A percentile compares a stretch with the other conserved stretches of the same genome.
Conservation (phyloP, 805 yeast species). For the Sungouiozyma ichnusensis region DNA sequence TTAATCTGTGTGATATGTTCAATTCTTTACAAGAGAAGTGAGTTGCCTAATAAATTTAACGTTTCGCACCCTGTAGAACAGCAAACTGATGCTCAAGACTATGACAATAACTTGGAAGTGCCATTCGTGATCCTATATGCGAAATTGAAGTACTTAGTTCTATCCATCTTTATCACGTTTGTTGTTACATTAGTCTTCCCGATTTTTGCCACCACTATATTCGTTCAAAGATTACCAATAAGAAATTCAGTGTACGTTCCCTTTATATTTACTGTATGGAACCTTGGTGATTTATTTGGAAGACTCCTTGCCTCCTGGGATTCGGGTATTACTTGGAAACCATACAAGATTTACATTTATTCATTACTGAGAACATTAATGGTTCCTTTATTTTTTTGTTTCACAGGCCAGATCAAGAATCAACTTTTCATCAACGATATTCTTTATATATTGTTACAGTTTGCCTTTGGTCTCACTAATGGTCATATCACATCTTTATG, state of each 20-base stretch:
- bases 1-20: conserved; percentile 19
- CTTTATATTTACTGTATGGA: conserved; percentile 75
- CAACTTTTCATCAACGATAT: conserved; percentile 41
- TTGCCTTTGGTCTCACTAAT: conserved; percentile 73
- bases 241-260: conserved; percentile 49
- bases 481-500: conserved; percentile 78
- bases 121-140: conserved; percentile 52
- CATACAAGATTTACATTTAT: conserved; percentile 37
- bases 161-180: conserved; percentile 65
- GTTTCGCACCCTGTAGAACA: conserved; percentile 1
- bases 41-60: neutral
- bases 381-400: conserved; percentile 62
- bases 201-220: conserved; percentile 70
- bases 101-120: conserved; percentile 33
- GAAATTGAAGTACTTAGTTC: conserved; percentile 52
- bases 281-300: conserved; percentile 77
- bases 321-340: conserved; percentile 14
- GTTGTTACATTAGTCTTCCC: conserved; percentile 70
- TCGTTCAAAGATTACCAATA: conserved; percentile 32
- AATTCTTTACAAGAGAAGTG: conserved; percentile 16
- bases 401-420: conserved; percentile 29
- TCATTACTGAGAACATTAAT: conserved; percentile 46
- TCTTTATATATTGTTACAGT: conserved; percentile 59
- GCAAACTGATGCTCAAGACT: neutral
- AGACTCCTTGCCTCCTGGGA: conserved; percentile 48